Evolutionary conservation across 1,284 basidiomycete species (phyloP).

Genomic region (Cryptococcus deneoformans): DNA sequence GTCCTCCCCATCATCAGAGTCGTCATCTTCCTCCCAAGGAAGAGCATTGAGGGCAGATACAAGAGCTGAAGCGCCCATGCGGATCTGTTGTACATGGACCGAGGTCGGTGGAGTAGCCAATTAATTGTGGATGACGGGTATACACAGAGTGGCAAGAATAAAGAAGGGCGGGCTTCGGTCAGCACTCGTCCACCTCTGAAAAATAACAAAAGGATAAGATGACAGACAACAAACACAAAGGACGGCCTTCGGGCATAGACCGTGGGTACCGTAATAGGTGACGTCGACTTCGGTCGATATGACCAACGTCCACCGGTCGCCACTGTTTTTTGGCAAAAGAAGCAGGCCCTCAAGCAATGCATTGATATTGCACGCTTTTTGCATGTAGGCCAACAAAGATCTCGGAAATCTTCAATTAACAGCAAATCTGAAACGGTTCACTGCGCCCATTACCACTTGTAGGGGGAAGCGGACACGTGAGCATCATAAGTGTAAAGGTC

Average conservation of each 20-base stretch:
- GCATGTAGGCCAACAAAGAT: neutral
- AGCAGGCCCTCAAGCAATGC: neutral
- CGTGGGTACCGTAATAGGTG: neutral
- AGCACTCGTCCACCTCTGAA: neutral
- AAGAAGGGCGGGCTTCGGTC: neutral
- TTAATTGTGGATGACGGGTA: slow-evolving; percentile 2
- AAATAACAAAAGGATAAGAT: neutral
- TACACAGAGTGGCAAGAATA: neutral
- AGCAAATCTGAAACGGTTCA: neutral
- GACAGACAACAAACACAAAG: slow-evolving; percentile 1
- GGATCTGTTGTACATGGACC: slow-evolving; percentile 25
- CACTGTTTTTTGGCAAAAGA: neutral
- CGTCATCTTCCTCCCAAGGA: slow-evolving; percentile 36
- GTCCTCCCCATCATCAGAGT: slow-evolving; percentile 18
- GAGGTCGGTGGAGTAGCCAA: neutral
- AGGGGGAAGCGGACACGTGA: no score
- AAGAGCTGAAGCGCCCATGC: slow-evolving; percentile 45
- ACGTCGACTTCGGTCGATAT: neutral
- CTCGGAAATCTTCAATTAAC: neutral
- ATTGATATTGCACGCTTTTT: no score
- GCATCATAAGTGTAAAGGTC: no score
- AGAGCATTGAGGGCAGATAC: slow-evolving; percentile 44
- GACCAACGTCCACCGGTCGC: neutral
- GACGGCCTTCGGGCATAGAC: neutral
- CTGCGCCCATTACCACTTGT: no score